Conservation (phyloP, 345 rosid species). For the Ceriops tagal region DNA sequence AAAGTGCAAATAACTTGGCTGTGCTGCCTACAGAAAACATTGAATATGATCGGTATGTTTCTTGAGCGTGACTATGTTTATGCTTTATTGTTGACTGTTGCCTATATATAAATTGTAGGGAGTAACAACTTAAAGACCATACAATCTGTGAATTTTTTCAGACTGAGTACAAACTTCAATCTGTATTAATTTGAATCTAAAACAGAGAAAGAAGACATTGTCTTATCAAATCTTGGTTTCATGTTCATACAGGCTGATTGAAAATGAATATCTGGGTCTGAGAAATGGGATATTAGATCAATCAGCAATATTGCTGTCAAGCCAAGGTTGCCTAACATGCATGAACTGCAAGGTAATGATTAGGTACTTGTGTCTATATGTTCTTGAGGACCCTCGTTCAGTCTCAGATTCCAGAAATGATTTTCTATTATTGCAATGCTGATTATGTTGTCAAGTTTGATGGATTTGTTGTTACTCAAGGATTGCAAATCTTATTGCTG, state of each 20-base stretch:
- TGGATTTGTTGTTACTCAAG: neutral
- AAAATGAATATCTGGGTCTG: conserved; percentile 86
- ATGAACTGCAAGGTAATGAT: conserved; percentile 86
- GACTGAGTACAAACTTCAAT: too few species aligned
- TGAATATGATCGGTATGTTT: conserved; percentile 70
- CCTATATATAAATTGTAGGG: neutral
- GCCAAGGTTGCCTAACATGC: conserved; percentile 69
- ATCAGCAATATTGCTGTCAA: conserved; percentile 86
- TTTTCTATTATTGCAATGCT: neutral
- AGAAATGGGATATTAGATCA: conserved; percentile 94
- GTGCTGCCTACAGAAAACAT: conserved; percentile 73
- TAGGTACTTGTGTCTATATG: conserved; percentile 3
- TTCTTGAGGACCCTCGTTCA: neutral
- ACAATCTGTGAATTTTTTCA: too few species aligned
- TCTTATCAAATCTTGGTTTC: neutral
- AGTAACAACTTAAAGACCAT: too few species aligned
- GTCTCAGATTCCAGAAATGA: neutral
- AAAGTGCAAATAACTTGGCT: conserved; percentile 64
- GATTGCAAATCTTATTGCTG: conserved; percentile 3
- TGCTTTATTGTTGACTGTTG: conserved; percentile 1
- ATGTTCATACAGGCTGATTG: conserved; percentile 64
- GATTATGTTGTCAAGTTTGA: neutral
- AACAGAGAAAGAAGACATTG: neutral
- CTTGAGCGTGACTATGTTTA: neutral
- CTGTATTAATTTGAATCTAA: too few species aligned